Conservation (phyloP, 2,329 filamentous ascomycete genomes). For the Sporothrix phasma region DNA sequence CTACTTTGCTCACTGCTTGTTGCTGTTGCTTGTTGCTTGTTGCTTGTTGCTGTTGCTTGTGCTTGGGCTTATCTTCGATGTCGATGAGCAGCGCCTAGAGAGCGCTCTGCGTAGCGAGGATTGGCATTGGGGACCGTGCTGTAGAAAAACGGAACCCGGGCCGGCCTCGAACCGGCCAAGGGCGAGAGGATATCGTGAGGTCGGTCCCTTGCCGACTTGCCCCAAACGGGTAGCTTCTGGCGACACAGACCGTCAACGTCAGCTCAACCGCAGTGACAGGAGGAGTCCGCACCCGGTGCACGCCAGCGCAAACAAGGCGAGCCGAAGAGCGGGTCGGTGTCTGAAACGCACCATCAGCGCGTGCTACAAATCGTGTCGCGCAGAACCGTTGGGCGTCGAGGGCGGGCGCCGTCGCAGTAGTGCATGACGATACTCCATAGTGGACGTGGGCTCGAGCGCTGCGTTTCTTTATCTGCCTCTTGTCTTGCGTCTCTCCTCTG, state of each 20-base stretch:
- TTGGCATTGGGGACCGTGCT: neutral
- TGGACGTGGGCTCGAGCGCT: neutral
- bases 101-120: neutral
- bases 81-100: neutral
- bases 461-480: neutral
- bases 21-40: too few species aligned
- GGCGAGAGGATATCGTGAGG: neutral
- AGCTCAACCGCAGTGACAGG: too few species aligned
- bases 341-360: neutral
- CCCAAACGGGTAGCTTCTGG: too few species aligned
- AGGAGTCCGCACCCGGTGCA: too few species aligned
- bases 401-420: too few species aligned
- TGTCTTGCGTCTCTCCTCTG: neutral
- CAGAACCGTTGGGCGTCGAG: neutral
- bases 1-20: too few species aligned
- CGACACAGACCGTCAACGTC: too few species aligned
- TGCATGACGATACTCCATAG: too few species aligned
- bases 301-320: too few species aligned
- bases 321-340: neutral
- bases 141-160: neutral
- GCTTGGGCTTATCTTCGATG: neutral
- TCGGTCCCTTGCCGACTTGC: neutral
- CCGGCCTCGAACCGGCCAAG: neutral
- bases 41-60: neutral
- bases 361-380: neutral